phyloP scores from a whole-genome alignment of 1,139 yeast genomes.

The Citeromyces hawaiiensis region DNA sequence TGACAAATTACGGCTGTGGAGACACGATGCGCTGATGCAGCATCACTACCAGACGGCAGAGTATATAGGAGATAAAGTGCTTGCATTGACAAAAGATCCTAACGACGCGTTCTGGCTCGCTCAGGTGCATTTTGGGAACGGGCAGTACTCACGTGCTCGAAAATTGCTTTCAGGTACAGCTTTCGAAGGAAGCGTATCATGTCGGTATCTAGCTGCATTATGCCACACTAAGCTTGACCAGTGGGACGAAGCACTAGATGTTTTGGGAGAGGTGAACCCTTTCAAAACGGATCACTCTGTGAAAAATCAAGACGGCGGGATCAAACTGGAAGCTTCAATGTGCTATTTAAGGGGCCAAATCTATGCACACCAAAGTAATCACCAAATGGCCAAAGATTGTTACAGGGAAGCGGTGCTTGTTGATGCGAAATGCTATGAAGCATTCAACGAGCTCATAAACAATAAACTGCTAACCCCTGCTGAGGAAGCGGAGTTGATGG shows the following conservation, averaged over 20 bases:
- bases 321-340: constrained; percentile 76
- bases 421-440: constrained; percentile 90
- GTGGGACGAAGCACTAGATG: constrained; percentile 83
- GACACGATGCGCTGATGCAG: constrained; percentile 88
- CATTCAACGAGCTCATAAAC: constrained; percentile 66
- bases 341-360: constrained; percentile 78
- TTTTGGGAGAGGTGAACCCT: constrained; percentile 78
- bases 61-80: constrained; percentile 82
- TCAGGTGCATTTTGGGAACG: constrained; percentile 67
- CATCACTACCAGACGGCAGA: constrained; percentile 89
- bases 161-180: constrained; percentile 29
- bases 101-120: constrained; percentile 97
- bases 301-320: constrained; percentile 56
- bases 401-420: constrained; percentile 78
- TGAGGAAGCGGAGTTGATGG: constrained; percentile 79
- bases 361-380: constrained; percentile 72
- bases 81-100: constrained; percentile 70
- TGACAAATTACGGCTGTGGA: constrained; percentile 79
- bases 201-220: constrained; percentile 72
- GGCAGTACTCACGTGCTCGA: constrained; percentile 71
- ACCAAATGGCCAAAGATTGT: constrained; percentile 78
- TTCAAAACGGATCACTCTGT: constrained; percentile 24
- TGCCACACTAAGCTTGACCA: constrained; percentile 62
- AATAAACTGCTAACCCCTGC: constrained; percentile 70
- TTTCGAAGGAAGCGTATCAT: constrained; percentile 36